Evolutionary conservation across 805 yeast genomes (phyloP).

Genomic region (Peterozyma toletana): DNA sequence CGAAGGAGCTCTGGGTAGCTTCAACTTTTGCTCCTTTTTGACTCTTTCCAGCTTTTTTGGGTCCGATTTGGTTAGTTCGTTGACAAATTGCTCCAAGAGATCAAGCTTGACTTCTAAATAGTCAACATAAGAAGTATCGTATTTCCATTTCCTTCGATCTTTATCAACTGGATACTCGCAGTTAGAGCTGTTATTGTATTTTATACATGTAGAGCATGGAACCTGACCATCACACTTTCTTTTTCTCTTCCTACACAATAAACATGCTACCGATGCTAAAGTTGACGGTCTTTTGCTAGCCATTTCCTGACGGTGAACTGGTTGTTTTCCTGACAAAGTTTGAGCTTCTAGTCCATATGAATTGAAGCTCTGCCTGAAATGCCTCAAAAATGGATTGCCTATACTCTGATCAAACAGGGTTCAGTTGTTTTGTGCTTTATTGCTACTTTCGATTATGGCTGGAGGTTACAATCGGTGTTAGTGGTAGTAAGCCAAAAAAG

Average conservation of each 20-base stretch:
- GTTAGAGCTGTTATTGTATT: slow-evolving; percentile 10
- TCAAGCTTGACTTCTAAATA: slow-evolving; percentile 22
- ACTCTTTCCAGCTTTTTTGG: slow-evolving; percentile 11
- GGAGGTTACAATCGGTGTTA: too few relatives aligned
- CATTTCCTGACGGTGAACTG: too few relatives aligned
- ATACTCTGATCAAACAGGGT: too few relatives aligned
- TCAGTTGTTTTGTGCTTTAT: too few relatives aligned
- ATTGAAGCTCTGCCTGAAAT: too few relatives aligned
- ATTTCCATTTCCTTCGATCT: slow-evolving; percentile 21
- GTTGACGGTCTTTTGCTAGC: not conserved
- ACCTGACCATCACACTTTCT: slow-evolving; percentile 20
- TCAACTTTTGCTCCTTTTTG: slow-evolving; percentile 4
- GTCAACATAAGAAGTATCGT: slow-evolving; percentile 23
- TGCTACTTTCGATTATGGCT: too few relatives aligned
- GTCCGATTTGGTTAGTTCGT: slow-evolving; percentile 14
- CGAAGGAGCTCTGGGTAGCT: slow-evolving; percentile 11
- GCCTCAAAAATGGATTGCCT: too few relatives aligned
- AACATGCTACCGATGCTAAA: slow-evolving; percentile 7
- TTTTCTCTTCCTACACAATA: slow-evolving; percentile 18
- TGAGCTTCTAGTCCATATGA: too few relatives aligned
- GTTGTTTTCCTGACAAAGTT: too few relatives aligned
- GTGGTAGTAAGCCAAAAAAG: too few relatives aligned
- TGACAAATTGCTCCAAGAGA: slow-evolving; percentile 17
- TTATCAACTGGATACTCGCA: slow-evolving; percentile 18
- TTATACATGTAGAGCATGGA: slow-evolving; percentile 23